Evolutionary conservation across 2,329 filamentous ascomycete genomes (phyloP), one percentile per base, ranked within the genome.

Genomic region (Trichothecium sympodiale): DNA sequence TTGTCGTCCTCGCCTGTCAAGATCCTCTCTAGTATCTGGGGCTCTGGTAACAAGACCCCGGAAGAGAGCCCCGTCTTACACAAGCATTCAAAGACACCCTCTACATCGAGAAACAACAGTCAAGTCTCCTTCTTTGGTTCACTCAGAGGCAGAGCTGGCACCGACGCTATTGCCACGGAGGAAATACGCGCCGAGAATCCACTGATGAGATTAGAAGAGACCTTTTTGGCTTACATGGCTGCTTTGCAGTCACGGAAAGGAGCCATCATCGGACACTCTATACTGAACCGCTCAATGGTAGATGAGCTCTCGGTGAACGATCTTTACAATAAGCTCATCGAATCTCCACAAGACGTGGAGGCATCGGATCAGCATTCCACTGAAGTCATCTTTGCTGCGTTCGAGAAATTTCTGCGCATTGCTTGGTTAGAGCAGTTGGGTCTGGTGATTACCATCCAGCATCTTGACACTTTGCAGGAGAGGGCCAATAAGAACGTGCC

Each of bases 381-480:
- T 8, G 87, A 95, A 50, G 78, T 89, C 15, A 71, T 96, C 5
- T 94, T 95, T 51, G 82, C 83, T 17, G 83, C 88, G 0, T 96
- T 95, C 53, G 88, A 95, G 54, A 95, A 93, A 42, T 96, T 95
- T 47, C 64, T 95, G 41, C 78, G 77, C 39, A 80, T 87, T 43
- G 87, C 84, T 10, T 96, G 89, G 89, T 78, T 74, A 40, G 83
- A 89, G 44, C 80, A 85, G 47, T 87, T 95, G 68, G 89, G 89
- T 0, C 77, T 84, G 3, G 75, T 96, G 37, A 77, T 96, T 55
- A 77, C 83, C 2, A 68, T 75, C 35, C 68, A 80, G 32, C 71
- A 77, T 5, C 66, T 95, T 27, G 74, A 81, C 38, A 75, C 77
- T 2, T 67, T 96, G n/a, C 87, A 93, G 46, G 69, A 72, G 39